Evolutionary conservation across 2,329 filamentous ascomycete species (phyloP).

Genomic region (Colletotrichum chrysophilum): DNA sequence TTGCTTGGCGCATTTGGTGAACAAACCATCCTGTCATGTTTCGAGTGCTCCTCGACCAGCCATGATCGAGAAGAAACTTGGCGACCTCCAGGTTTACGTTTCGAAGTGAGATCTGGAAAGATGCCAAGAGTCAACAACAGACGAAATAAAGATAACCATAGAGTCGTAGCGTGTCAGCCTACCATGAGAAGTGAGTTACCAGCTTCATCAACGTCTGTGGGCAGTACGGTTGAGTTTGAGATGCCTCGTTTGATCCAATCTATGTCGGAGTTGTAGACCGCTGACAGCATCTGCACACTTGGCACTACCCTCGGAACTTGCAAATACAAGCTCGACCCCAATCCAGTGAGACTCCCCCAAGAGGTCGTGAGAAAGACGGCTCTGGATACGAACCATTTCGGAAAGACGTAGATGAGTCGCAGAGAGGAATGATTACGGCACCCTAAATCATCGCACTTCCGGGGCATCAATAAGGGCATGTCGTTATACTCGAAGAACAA

Average conservation of each 20-base stretch:
- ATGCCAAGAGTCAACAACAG: too few species aligned
- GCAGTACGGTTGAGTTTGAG: neutral
- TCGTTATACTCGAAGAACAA: neutral
- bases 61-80: neutral
- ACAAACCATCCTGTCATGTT: neutral
- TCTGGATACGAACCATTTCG: neutral
- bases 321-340: neutral
- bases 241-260: slow-evolving; percentile 2
- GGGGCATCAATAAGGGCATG: neutral
- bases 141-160: neutral
- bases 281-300: neutral
- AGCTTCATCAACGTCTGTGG: neutral
- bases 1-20: neutral
- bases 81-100: neutral
- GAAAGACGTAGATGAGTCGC: neutral
- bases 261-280: neutral
- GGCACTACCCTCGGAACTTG: neutral
- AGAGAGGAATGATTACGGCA: neutral
- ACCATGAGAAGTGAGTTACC: neutral
- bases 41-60: neutral
- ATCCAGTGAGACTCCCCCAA: neutral
- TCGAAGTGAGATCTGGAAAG: neutral
- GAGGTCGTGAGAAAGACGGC: neutral
- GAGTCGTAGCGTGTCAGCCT: neutral
- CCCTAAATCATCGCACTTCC: neutral